Evolutionary conservation across 805 yeast species (phyloP).

Genomic region (Candida bentonensis): DNA sequence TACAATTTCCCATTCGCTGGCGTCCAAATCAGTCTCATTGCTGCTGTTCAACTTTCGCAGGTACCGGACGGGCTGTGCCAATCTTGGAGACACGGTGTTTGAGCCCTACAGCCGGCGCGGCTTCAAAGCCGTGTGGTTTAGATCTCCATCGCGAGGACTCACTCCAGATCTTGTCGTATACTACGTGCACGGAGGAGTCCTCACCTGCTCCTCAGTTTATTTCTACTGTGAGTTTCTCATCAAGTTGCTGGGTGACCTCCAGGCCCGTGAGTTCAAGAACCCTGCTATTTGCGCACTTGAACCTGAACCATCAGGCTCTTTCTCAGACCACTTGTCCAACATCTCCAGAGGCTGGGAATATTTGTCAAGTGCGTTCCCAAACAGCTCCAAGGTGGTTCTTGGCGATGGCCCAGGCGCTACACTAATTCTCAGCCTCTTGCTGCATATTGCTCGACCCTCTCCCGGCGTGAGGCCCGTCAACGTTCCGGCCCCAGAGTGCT

Average conservation of each 20-base stretch:
- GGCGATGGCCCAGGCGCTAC: conserved; percentile 1
- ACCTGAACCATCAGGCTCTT: neutral
- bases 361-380: neutral
- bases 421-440: neutral
- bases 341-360: neutral
- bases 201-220: neutral
- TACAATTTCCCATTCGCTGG: neutral
- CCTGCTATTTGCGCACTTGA: neutral
- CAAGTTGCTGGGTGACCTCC: neutral
- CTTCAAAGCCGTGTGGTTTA: neutral
- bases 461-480: neutral
- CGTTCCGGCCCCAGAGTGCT: neutral
- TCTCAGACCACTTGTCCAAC: neutral
- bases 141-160: neutral
- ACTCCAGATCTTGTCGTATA: neutral
- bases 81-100: neutral
- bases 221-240: neutral
- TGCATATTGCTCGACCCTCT: neutral
- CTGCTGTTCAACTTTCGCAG: neutral
- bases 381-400: neutral
- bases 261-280: neutral
- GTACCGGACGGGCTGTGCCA: neutral
- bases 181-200: neutral
- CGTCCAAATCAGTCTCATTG: neutral
- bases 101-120: neutral